A percentile compares a stretch with the other conserved stretches of the same genome.
Evolutionary conservation across 768 basidiomycete genomes (phyloP).

Genomic region (Lactarius hatsudake): DNA sequence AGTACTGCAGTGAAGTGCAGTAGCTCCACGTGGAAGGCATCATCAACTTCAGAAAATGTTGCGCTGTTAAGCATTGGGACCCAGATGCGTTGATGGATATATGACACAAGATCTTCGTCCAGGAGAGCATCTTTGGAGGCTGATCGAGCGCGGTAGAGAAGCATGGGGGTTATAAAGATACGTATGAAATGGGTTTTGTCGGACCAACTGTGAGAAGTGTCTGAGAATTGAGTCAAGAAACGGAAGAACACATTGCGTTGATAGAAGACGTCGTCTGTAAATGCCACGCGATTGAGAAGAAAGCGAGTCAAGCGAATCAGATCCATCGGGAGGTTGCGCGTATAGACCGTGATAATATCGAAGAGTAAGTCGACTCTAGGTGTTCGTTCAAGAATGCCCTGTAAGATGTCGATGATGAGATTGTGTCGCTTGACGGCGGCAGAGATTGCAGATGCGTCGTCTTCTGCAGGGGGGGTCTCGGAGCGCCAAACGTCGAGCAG

Average conservation of each 20-base stretch:
- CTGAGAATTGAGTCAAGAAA: conserved; percentile 83
- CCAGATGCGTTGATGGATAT: conserved; percentile 78
- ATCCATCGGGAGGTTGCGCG: conserved; percentile 78
- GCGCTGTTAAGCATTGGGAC: conserved; percentile 61
- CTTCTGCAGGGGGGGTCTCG: conserved; percentile 38
- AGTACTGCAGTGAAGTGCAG: conserved; percentile 86
- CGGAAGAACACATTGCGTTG: conserved; percentile 82
- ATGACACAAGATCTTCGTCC: conserved; percentile 65
- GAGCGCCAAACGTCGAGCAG: conserved; percentile 71
- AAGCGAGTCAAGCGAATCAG: conserved; percentile 75
- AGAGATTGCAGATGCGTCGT: conserved; percentile 42
- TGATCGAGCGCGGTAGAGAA: conserved; percentile 69
- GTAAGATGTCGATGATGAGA: conserved; percentile 74
- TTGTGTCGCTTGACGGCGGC: conserved; percentile 59
- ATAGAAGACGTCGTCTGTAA: conserved; percentile 62
- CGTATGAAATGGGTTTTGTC: conserved; percentile 82
- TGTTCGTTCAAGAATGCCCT: conserved; percentile 62
- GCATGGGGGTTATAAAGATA: conserved; percentile 81
- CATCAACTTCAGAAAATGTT: conserved; percentile 61
- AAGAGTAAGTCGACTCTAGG: conserved; percentile 86
- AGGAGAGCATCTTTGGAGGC: conserved; percentile 58
- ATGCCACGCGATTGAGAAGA: conserved; percentile 81
- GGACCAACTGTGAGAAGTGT: conserved; percentile 55
- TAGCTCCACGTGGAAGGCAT: conserved; percentile 87
- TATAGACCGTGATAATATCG: conserved; percentile 79